A percentile compares a stretch with the other conserved stretches of the same genome.
These are phyloP conservation scores for Porphyra umbilicalis DNA, from an alignment of 31 red algal genomes.

Conservation along the genomic window DNA sequence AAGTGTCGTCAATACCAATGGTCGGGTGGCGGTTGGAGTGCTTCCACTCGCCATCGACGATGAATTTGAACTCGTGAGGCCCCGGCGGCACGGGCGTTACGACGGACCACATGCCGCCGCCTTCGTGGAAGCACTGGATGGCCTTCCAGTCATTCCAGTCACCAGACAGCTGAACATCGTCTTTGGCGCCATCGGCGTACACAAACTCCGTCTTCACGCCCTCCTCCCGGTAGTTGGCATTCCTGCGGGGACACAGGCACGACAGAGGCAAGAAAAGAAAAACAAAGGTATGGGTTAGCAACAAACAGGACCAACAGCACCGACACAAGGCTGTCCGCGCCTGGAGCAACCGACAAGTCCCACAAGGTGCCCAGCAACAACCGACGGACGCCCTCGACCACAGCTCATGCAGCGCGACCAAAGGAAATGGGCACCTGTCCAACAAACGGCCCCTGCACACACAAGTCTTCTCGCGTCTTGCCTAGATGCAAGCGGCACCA, in stretches of 20 bases:
- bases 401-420: too few species aligned
- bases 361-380: too few species aligned
- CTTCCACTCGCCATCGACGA: slow-evolving; percentile 92
- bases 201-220: slow-evolving; percentile 89
- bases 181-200: slow-evolving; percentile 82
- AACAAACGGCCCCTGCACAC: too few species aligned
- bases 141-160: slow-evolving; percentile 97
- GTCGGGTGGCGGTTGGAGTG: slow-evolving; percentile 86
- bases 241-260: slow-evolving; percentile 2
- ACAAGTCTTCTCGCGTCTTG: too few species aligned
- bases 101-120: slow-evolving; percentile 88
- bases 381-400: too few species aligned
- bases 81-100: slow-evolving; percentile 84
- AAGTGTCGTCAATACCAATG: slow-evolving; percentile 90
- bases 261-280: neutral
- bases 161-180: slow-evolving; percentile 87
- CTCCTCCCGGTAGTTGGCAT: slow-evolving; percentile 37
- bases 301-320: neutral
- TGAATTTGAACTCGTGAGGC: slow-evolving; percentile 93
- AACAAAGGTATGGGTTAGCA: neutral
- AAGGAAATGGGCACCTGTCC: too few species aligned
- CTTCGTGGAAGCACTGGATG: slow-evolving; percentile 93
- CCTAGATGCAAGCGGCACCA: too few species aligned
- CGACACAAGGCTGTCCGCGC: neutral
- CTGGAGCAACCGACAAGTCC: neutral